These are phyloP conservation scores for Oidium heveae DNA, from an alignment of 2,329 filamentous ascomycete species.

Conservation along the genomic window DNA sequence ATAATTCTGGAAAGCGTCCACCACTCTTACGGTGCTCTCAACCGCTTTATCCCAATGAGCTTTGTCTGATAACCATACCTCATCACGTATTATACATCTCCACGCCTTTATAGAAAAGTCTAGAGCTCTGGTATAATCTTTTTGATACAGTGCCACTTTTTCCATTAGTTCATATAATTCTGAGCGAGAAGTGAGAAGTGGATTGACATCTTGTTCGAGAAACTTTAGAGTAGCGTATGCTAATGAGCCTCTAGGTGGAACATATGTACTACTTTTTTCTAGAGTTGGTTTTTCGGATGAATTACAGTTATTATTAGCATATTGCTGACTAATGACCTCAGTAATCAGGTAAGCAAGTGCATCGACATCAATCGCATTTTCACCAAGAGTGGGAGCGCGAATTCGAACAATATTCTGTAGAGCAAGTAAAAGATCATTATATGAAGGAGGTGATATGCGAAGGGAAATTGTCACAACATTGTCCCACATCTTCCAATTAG, in stretches of 20 bases:
- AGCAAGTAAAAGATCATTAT: slow-evolving; percentile 50
- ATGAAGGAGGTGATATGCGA: slow-evolving; percentile 48
- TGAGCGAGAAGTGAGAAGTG: slow-evolving; percentile 58
- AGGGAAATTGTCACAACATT: slow-evolving; percentile 77
- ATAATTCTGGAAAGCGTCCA: slow-evolving; percentile 62
- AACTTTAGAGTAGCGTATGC: slow-evolving; percentile 41
- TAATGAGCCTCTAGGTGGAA: slow-evolving; percentile 29
- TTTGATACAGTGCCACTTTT: slow-evolving; percentile 46
- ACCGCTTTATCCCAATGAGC: slow-evolving; percentile 31
- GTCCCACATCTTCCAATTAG: slow-evolving; percentile 87
- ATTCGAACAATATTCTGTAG: slow-evolving; percentile 54
- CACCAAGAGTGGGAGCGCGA: slow-evolving; percentile 36
- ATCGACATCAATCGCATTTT: slow-evolving; percentile 52
- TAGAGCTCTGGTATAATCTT: slow-evolving; percentile 45
- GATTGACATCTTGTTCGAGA: slow-evolving; percentile 48
- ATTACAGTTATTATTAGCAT: slow-evolving; percentile 15
- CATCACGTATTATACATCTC: slow-evolving; percentile 37
- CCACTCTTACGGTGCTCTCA: slow-evolving; percentile 49
- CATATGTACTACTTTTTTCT: slow-evolving; percentile 13
- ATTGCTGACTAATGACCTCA: slow-evolving; percentile 31
- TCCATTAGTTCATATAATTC: slow-evolving; percentile 55
- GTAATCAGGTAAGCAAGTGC: slow-evolving; percentile 48
- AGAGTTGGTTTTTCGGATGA: slow-evolving; percentile 4
- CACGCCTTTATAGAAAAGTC: slow-evolving; percentile 77
- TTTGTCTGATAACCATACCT: slow-evolving; percentile 16